Evolutionary conservation across 495 filamentous ascomycete genomes (phyloP), one percentile per base, ranked within the genome.

Genomic region (Penicillium dipodomyicola): DNA sequence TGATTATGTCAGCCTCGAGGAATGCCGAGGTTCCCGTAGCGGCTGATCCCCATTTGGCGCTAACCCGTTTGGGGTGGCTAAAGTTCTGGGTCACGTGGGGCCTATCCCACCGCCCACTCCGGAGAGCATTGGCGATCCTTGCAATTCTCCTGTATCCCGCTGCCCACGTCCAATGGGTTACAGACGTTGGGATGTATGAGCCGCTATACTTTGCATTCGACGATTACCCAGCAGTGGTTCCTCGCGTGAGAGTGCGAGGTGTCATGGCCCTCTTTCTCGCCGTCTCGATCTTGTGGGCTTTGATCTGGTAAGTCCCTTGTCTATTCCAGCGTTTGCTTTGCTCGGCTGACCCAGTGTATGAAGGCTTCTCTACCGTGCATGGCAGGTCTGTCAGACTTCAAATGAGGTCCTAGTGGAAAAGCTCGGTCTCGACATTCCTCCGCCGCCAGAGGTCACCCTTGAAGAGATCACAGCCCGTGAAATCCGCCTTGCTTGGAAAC

Each of bases 401-500:
- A 91, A 96, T 33, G 88, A 93, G 46, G 86, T 95, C 41, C 82
- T 98, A 35, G 90, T 97, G 55, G 86, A 86, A 61, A 86, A 96
- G 35, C 82, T 98, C 20, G 94, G 94, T 32, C 84, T 97, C 59
- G 95, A 98, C 62, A 90, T 97, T 20, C 94, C 94, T 50, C 84
- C 90, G 48, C 84, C 91, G 20, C 94, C 94, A 23, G 84, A 92
- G 56, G 88, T 97, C 25, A 95, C 91, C 30, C 81, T 98, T n/a
- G 91, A 92, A 49, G 91, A 88, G 48, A 90, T 98, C 57, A 87
- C 87, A 49, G 78, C 90, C 25, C 90, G 93, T 64, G 88, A 90
- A 42, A 87, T 95, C 27, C 87, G 90, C n/a, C 79, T 98, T 15
- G 91, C 92, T 64, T 97, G 92, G 91, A 91, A 90, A 51, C 82